These are phyloP conservation scores for Myxozyma nipponensis DNA, from an alignment of 805 yeast species.

Conservation along the genomic window DNA sequence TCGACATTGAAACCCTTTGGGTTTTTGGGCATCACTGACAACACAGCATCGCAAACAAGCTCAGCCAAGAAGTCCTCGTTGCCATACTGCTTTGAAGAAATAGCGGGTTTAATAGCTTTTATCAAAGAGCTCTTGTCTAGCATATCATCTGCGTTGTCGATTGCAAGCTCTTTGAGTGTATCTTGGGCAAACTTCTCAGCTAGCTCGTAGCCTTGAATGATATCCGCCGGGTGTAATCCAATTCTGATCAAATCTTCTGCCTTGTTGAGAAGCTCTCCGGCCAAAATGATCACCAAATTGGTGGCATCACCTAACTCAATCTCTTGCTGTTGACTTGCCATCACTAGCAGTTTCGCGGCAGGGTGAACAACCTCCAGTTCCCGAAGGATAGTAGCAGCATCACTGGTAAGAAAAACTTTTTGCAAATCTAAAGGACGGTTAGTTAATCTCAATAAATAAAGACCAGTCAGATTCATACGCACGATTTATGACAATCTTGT, in stretches of 20 bases:
- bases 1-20: constrained; percentile 79
- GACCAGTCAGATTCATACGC: constrained; percentile 1
- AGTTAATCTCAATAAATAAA: background rate
- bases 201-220: constrained; percentile 84
- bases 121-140: constrained; percentile 52
- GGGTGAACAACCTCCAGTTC: constrained; percentile 96
- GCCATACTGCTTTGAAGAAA: constrained; percentile 92
- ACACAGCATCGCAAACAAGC: constrained; percentile 80
- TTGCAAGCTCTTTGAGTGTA: constrained; percentile 44
- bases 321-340: constrained; percentile 97
- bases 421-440: constrained; percentile 47
- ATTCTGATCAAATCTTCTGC: constrained; percentile 79
- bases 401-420: constrained; percentile 85
- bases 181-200: constrained; percentile 74
- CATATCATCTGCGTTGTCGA: constrained; percentile 59
- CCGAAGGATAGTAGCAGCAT: constrained; percentile 95
- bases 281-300: constrained; percentile 82
- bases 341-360: constrained; percentile 89
- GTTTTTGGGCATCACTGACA: constrained; percentile 67
- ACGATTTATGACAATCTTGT: constrained; percentile 86
- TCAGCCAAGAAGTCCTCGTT: constrained; percentile 71
- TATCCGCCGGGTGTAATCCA: constrained; percentile 89
- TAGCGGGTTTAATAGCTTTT: constrained; percentile 79
- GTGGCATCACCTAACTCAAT: constrained; percentile 94
- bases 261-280: constrained; percentile 84